Base-by-base conservation (phyloP, 192 early-diverging fungal genomes). In the Podila epigama region DNA sequence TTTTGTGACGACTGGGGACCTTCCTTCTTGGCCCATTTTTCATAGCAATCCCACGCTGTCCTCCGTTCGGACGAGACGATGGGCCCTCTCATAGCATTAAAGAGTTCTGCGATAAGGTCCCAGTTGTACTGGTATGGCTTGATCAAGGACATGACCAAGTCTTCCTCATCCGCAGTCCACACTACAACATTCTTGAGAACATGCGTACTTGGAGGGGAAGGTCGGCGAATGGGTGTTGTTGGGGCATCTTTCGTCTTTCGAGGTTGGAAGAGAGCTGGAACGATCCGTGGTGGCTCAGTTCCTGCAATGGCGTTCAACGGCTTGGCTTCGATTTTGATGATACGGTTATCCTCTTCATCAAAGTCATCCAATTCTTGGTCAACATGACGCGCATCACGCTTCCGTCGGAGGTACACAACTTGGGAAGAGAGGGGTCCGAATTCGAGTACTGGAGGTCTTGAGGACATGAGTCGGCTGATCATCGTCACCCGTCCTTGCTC, bases 1-100 rank as follows among this genome's bases (percentile, higher is more conserved):
- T 52, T 67, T 6, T 35, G 36, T 15, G 39, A 39, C 9, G 55
- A 62, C 15, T 44, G 50, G 1, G 83, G 73, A 15, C 77, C 68
- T 29, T 88, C 83, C 57, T 83, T 86, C 60, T 84, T 82, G 36
- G 70, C 70, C 85, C 84, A 92, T 13, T 88, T 83, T 37, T 82
- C 63, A 63, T 87, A 88, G 40, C 90, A 92, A 29, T 92, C 92
- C 82, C 87, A 93, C 10, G 88, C 81, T 10, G 83, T 85, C 15
- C 89, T 68, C 36, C 70, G 70, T 48, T 86, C 83, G 1, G 85
- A 85, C 31, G 70, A 80, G 15, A 83, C 73, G 4, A 85, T 53
- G 25, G 85, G 80, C 10, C 72, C 73, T 27, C 86, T 84, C 27
- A 77, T 69, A 1, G 82, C 78, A 52, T 85, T 87, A 20, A 92